Evolutionary conservation across 345 rosid genomes (phyloP), one percentile per base, ranked within the genome.

Genomic region (Bruguiera parviflora): DNA sequence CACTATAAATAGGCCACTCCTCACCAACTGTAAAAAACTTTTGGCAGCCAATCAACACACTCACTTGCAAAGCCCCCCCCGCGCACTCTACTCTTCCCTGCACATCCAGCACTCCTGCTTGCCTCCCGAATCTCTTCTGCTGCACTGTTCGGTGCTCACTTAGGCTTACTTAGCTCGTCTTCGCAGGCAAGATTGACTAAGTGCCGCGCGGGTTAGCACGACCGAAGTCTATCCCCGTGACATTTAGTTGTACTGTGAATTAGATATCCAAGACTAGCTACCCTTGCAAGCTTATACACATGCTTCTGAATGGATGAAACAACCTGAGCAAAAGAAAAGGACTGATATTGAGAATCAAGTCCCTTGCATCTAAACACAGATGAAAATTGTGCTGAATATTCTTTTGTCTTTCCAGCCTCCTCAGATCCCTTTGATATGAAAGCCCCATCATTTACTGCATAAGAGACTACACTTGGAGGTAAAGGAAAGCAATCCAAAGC

Each of bases 401-500:
- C 81, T 77, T 83, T 88, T 31, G 76, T 73, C 79, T 88, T 92
- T 71, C 83, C 88, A 63, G 63, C 71, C 78, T 86, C 89, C 77
- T 90, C 95, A 47, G 81, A 84, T 70, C 85, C 78, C 84, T 88
- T 92, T 58, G 88, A 84, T 58, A 79, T 73, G 83, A 83, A 86
- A 75, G 81, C 78, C 65, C 86, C 96, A 75, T 90, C 96, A 78
- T 63, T 87, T 64, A 75, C 74, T 63, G 89, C 84, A 74, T 84
- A 84, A 64, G 93, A 89, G 68, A 87, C 69, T 49, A 90, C 92
- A 68, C 86, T 84, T 19, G 88, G 70, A 31, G 99, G 99, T 61
- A 95, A 84, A 35, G 99, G 98, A 70, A 95, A 90, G 84, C 94
- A 95, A 81, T 92, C 98, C 76, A 89, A 66, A 64, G 91, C 89